Conservation (phyloP, 2,329 filamentous ascomycete genomes). For the Blumeria graminis region DNA sequence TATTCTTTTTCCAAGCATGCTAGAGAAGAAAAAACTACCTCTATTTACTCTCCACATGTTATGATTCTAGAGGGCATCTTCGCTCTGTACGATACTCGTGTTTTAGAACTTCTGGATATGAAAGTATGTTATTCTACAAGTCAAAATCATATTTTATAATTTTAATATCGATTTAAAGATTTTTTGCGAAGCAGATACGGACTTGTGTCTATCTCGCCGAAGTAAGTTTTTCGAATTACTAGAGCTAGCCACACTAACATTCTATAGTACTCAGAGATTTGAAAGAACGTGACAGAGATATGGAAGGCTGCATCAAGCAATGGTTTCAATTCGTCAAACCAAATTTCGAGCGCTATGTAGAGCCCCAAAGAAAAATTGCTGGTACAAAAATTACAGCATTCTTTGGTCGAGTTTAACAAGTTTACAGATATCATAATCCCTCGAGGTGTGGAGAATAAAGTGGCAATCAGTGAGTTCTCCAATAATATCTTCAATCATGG, state of each 20-base stretch:
- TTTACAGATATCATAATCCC: constrained; percentile 68
- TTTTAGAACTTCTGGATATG: constrained; percentile 73
- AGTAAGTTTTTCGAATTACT: constrained; percentile 26
- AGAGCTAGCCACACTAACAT: not conserved
- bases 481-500: constrained; percentile 3
- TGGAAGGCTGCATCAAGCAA: constrained; percentile 91
- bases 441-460: constrained; percentile 78
- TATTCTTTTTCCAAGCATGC: constrained; percentile 92
- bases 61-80: constrained; percentile 91
- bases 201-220: constrained; percentile 75
- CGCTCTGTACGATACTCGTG: constrained; percentile 67
- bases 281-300: constrained; percentile 65
- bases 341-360: constrained; percentile 83
- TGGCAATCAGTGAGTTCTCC: constrained; percentile 46
- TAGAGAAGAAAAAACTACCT: constrained; percentile 52
- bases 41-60: constrained; percentile 90
- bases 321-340: constrained; percentile 95
- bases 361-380: constrained; percentile 72
- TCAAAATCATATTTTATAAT: not conserved
- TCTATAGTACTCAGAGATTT: constrained; percentile 50
- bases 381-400: constrained; percentile 21
- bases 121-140: constrained; percentile 28
- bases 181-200: constrained; percentile 87
- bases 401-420: not conserved
- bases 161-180: constrained; percentile 28